Percentiles rank a stretch among this genome's conserved stretches.
Evolutionary conservation across 2,329 filamentous ascomycete genomes (phyloP).

Genomic region (Davidsoniella virescens): DNA sequence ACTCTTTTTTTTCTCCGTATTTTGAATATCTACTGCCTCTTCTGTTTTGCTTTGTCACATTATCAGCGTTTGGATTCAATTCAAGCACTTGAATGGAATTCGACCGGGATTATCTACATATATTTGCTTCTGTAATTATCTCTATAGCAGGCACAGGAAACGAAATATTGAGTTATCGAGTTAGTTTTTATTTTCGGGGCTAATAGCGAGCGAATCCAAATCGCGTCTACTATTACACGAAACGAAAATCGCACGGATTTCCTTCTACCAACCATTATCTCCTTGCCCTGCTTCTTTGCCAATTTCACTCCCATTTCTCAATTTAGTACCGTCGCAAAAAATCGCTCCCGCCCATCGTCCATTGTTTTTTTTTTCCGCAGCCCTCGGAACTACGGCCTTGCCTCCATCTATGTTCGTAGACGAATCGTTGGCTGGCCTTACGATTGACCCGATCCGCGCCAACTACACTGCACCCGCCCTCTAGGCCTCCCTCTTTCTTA

Average conservation of each 20-base stretch:
- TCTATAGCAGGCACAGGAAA: too few species aligned
- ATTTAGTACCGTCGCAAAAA: not conserved
- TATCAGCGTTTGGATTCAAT: not conserved
- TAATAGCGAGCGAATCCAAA: not conserved
- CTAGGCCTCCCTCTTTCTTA: too few species aligned
- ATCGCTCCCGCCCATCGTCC: not conserved
- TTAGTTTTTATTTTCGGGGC: not conserved
- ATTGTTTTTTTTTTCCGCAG: not conserved
- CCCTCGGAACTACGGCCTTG: too few species aligned
- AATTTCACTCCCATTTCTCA: not conserved
- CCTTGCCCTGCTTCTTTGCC: slow-evolving; percentile 1
- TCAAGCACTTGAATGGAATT: too few species aligned
- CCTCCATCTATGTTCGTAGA: too few species aligned
- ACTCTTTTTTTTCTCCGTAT: not conserved
- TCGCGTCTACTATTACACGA: slow-evolving; percentile 4
- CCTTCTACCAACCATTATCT: not conserved
- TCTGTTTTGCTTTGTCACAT: slow-evolving; percentile 13
- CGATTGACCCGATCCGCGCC: too few species aligned
- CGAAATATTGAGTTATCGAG: too few species aligned
- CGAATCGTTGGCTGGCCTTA: too few species aligned
- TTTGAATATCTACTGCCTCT: not conserved
- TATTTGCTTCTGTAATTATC: not conserved
- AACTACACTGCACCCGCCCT: too few species aligned
- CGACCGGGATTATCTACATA: not conserved
- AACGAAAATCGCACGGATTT: slow-evolving; percentile 1